Conservation (phyloP, 2,329 filamentous ascomycete species). For the Aureobasidium subglaciale region DNA sequence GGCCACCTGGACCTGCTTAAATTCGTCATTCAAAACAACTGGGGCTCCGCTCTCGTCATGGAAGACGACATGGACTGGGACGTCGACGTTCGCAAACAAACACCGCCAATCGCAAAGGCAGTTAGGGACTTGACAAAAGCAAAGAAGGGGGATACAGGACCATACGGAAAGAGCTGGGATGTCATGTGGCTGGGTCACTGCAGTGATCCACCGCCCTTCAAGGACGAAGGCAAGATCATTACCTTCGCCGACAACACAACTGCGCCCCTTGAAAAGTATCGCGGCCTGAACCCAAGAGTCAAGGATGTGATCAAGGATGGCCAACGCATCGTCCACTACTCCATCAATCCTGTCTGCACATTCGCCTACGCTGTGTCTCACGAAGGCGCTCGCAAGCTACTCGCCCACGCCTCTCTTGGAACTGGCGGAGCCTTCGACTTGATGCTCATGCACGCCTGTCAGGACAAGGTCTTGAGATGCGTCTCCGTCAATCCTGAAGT, state of each 20-base stretch:
- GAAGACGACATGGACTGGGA: conserved; percentile 37
- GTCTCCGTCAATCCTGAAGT: conserved; percentile 33
- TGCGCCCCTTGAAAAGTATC: conserved; percentile 21
- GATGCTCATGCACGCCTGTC: conserved; percentile 28
- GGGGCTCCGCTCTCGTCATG: conserved; percentile 26
- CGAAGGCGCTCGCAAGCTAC: conserved; percentile 28
- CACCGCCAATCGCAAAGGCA: conserved; percentile 27
- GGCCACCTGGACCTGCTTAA: conserved; percentile 28
- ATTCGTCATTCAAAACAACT: conserved; percentile 23
- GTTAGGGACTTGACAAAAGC: conserved; percentile 24
- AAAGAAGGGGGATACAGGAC: conserved; percentile 18
- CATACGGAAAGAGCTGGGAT: conserved; percentile 32
- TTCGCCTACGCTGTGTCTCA: conserved; percentile 28
- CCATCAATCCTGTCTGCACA: conserved; percentile 25
- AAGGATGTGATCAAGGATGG: conserved; percentile 21
- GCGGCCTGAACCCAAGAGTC: conserved; percentile 21
- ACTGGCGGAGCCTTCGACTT: conserved; percentile 32
- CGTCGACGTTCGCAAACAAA: conserved; percentile 28
- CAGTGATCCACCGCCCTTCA: conserved; percentile 23
- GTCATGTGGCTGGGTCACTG: conserved; percentile 35
- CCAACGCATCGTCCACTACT: conserved; percentile 23
- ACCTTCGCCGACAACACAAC: conserved; percentile 22
- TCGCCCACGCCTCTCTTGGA: conserved; percentile 25
- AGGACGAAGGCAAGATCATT: conserved; percentile 15
- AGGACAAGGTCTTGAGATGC: conserved; percentile 26